Evolutionary conservation across 768 basidiomycete species (phyloP).

Genomic region (Chalciporus piperatus): DNA sequence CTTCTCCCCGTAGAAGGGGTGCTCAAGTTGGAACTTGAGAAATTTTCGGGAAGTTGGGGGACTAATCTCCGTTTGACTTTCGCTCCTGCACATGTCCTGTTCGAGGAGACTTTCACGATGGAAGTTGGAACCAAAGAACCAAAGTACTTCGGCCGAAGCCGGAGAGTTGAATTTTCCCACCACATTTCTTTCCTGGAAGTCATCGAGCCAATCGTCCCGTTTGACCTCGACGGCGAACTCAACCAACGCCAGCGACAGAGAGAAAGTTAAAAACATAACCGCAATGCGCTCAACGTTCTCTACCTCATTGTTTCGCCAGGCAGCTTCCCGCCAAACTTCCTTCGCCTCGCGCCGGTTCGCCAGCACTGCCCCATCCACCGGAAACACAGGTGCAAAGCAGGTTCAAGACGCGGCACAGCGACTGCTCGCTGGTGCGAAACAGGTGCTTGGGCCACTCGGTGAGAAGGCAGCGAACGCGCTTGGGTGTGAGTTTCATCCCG

Average conservation of each 20-base stretch:
- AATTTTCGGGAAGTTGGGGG: too few relatives aligned
- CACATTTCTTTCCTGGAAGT: background rate
- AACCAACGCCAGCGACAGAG: slow-evolving; percentile 1
- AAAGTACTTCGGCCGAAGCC: background rate
- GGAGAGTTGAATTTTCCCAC: background rate
- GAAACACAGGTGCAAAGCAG: slow-evolving; percentile 55
- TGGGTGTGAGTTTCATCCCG: slow-evolving; percentile 40
- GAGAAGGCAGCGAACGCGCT: slow-evolving; percentile 57
- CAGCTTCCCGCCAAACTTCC: slow-evolving; percentile 12
- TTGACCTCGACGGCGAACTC: slow-evolving; percentile 4
- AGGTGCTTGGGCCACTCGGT: slow-evolving; percentile 46
- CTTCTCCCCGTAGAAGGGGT: too few relatives aligned
- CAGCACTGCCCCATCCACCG: slow-evolving; percentile 33
- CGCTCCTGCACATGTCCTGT: too few relatives aligned
- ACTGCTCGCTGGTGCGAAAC: slow-evolving; percentile 49
- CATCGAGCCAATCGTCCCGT: background rate
- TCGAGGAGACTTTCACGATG: too few relatives aligned
- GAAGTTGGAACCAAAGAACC: too few relatives aligned
- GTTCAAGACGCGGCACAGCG: slow-evolving; percentile 69
- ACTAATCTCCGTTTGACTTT: too few relatives aligned
- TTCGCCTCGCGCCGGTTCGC: slow-evolving; percentile 38
- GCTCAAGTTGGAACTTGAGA: too few relatives aligned
- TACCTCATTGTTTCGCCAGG: slow-evolving; percentile 25
- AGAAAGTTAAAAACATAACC: background rate
- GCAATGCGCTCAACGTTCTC: slow-evolving; percentile 27